Base-by-base conservation (phyloP, 257 asterid species). In the Gentiana straminea region DNA sequence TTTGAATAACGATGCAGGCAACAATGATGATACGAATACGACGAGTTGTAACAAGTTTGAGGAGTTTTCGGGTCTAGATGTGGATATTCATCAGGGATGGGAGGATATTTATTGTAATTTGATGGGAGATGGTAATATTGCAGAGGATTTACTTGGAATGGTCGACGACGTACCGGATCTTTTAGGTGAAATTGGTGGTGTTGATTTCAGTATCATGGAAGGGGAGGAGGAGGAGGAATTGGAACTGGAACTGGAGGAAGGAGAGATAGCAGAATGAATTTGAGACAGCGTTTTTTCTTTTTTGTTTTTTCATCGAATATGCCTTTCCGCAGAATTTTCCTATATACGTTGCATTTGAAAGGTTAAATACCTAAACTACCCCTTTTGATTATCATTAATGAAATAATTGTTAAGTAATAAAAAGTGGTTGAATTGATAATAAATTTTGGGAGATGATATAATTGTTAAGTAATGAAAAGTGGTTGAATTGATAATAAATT, bases 241-340 rank as follows among this genome's bases (percentile, higher is more conserved):
- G 24, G 24, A 24, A 24, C 89, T 86, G 63, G 94, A 81, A 51
- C 69, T 81, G 9, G 97, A 86, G 80, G 97, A 89, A 71, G 97
- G 95, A 52, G 97, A 86, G 76, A 81, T 85, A 68, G 77, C 74
- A 6, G 67, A 38, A 66, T 62, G n/a, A 35, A 4, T 13, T 61
- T 3, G 8, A 24, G 24, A 24, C 1, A 24, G 24, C 24, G 0
- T 24, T 24, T 24, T 24, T 24, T 24, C 1, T 0, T 24, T 24
- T 24, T 24, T 24, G 0, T 0, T 24, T 24, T 24, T 9, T 24
- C 9, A 54, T 35, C 48, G 37, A 35, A 38, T 1, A 44, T 15
- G 55, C 35, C 32, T 36, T 35, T n/a, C 3, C 12, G 48, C n/a
- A 5, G 35, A 9, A 24, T 3, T 46, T 38, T 2, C 24, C 7